Evolutionary conservation across 371 early-diverging fungal genomes (phyloP).

Genomic region (Lichtheimia hyalospora): DNA sequence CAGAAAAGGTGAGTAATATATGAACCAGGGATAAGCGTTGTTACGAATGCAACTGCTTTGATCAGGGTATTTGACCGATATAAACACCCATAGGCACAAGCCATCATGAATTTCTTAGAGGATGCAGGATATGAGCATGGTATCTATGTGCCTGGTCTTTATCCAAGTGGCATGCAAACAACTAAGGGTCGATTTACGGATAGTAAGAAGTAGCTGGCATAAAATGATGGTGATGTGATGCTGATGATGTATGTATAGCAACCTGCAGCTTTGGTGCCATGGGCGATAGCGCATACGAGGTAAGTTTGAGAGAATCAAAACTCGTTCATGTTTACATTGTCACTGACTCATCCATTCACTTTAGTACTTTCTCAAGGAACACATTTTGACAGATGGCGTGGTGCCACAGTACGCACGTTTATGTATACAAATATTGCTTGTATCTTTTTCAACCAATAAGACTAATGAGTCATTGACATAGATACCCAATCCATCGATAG

Average conservation of each 20-base stretch:
- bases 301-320: conserved; percentile 2
- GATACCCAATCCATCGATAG: conserved; percentile 47
- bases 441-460: not conserved
- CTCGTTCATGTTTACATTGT: not conserved
- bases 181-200: conserved; percentile 41
- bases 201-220: conserved; percentile 13
- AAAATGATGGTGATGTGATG: no score
- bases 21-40: not conserved
- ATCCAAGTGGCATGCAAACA: conserved; percentile 41
- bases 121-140: conserved; percentile 37
- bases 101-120: conserved; percentile 48
- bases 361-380: conserved; percentile 76
- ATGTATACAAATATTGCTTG: conserved; percentile 37
- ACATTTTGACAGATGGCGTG: conserved; percentile 56
- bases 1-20: conserved; percentile 45
- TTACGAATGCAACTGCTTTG: no score
- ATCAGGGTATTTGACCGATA: not conserved
- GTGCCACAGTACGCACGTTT: conserved; percentile 48
- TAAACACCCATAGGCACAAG: conserved; percentile 37
- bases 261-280: conserved; percentile 47
- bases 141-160: conserved; percentile 56
- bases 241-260: conserved; percentile 13
- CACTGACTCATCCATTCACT: not conserved
- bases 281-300: conserved; percentile 59
- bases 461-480: conserved; percentile 2